phyloP scores from a whole-genome alignment of 495 filamentous ascomycete genomes.

The Xylaria flabelliformis region DNA sequence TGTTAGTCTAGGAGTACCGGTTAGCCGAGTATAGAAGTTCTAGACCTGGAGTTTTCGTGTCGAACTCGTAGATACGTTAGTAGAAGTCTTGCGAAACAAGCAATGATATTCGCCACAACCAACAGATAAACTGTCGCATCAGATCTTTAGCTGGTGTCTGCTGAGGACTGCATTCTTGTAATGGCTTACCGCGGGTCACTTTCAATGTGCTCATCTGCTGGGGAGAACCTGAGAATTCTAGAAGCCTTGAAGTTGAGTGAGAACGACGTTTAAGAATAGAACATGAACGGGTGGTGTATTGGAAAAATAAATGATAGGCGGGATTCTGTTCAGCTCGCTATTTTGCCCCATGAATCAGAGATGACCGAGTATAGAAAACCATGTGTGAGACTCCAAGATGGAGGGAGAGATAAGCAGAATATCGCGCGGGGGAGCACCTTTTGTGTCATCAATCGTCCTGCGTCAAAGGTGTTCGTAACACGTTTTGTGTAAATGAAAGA shows the following conservation, averaged over 20 bases:
- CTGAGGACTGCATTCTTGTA: neutral
- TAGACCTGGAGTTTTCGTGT: neutral
- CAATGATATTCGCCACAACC: neutral
- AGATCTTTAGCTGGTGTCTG: neutral
- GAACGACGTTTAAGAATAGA: constrained; percentile 1
- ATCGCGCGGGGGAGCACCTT: neutral
- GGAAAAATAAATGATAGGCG: neutral
- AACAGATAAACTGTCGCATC: neutral
- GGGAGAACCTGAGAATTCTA: neutral
- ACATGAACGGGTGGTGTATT: neutral
- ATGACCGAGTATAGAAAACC: neutral
- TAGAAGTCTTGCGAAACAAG: neutral
- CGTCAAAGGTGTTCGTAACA: neutral
- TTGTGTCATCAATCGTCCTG: neutral
- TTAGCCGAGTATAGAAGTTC: neutral
- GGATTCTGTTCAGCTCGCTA: neutral
- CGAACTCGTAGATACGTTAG: neutral
- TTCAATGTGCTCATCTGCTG: neutral
- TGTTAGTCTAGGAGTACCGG: neutral
- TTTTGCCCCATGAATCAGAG: neutral
- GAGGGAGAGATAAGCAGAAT: neutral
- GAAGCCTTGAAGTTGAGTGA: neutral
- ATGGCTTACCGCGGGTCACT: neutral
- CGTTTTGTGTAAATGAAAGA: constrained; percentile 9
- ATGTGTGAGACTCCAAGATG: neutral